Evolutionary conservation across 1,284 basidiomycete species (phyloP), one percentile per base, ranked within the genome.

Genomic region (Peniophora sp.): DNA sequence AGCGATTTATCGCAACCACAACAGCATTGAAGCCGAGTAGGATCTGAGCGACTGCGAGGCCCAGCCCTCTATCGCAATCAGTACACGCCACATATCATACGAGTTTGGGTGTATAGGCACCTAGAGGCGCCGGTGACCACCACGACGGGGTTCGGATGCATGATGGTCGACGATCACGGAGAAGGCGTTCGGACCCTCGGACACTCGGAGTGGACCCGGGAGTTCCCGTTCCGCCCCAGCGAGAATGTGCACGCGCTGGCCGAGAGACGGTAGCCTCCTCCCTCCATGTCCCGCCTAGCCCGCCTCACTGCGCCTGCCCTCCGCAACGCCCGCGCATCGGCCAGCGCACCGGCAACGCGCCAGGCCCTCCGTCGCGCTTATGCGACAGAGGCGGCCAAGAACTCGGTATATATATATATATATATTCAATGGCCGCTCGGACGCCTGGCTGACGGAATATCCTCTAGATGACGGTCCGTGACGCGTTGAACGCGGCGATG

Each of bases 401-500:
- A 79, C 65, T 71, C 78, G 55, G 86, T 87, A 18, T 49, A 65
- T 61, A 12, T 49, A 34, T 45, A n/a, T n/a, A n/a, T n/a, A n/a
- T n/a, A n/a, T n/a, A n/a, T n/a, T n/a, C n/a, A n/a, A n/a, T n/a
- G n/a, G n/a, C 32, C n/a, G 27, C 42, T 43, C 12, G 24, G 34
- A 20, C 39, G 24, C 36, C 43, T 51, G 23, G n/a, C 41, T 53
- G 37, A 39, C 52, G 32, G 52, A 45, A 49, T 54, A 32, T 11
- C 20, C 32, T 15, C 43, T 65, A 95, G 88, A 91, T 98, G 92
- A 98, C 94, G 49, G 96, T 98, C 55, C 91, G 97, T 65, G 97
- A 99, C 54, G 97, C 97, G 39, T 85, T 99, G 60, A 99, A 98
- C 74, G 74, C 85, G 54, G 97, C 97, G 35, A 96, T 99, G 92